Base-by-base conservation (phyloP, 2,329 filamentous ascomycete species). In the Fusarium phyllophilum region DNA sequence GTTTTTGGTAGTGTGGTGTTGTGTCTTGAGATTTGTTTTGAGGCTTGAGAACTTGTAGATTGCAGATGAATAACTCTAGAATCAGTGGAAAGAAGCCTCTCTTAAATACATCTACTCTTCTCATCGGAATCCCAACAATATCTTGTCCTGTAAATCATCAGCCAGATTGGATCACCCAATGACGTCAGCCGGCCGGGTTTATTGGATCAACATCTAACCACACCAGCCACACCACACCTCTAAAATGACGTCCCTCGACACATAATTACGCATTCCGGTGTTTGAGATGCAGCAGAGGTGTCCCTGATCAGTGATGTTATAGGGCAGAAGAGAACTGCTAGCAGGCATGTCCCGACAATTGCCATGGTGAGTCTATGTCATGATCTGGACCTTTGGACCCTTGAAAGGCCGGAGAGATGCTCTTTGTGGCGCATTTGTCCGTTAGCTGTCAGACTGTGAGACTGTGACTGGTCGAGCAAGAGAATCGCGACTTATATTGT, bases 201-300 rank as follows among this genome's bases (percentile, higher is more conserved):
- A 46, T 57, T 55, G 48, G 66, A 72, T 65, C 66, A 52, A 46
- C 44, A 54, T 59, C 60, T 62, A 58, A 52, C 52, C 68, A 61
- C 52, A 61, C 55, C 72, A 74, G 51, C 69, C 66, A 75, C 58
- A 70, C 59, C 29, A 38, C 46, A 65, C 31, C 46, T 56, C 51
- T 67, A 48, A 65, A 70, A 78, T 78, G 76, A 78, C 76, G 76
- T 78, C 65, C 76, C 63, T 45, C 52, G 52, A 72, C 55, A 66
- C 59, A 56, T 55, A 64, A 70, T 76, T 70, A 70, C 76, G 73
- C 74, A 66, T 70, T 59, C 39, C 33, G 67, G 45, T 58, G 65
- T 66, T 66, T 69, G 48, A 57, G 44, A 66, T 17, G 9, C 41
- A 65, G 45, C 17, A 61, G 26, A 66, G 68, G 72, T 69, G 55